Evolutionary conservation across 1,139 yeast species (phyloP).

Genomic region (Suhomyces yuchorum): DNA sequence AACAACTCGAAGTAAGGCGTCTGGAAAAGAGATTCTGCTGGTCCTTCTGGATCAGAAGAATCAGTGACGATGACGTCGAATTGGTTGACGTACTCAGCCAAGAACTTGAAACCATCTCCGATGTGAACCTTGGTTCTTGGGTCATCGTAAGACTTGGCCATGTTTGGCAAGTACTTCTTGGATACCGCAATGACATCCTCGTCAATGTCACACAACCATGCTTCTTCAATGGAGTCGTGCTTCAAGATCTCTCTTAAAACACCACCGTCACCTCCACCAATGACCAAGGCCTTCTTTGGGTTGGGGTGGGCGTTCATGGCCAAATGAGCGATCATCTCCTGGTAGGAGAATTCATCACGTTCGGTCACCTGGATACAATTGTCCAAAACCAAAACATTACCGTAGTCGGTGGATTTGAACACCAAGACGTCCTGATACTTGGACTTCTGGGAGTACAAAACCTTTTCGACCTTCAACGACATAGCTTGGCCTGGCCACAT

Average conservation of each 20-base stretch:
- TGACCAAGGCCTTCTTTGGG: slow-evolving; percentile 85
- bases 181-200: slow-evolving; percentile 84
- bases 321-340: slow-evolving; percentile 91
- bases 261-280: slow-evolving; percentile 98
- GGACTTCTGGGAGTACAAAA: slow-evolving; percentile 78
- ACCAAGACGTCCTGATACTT: slow-evolving; percentile 80
- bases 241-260: slow-evolving; percentile 89
- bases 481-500: slow-evolving; percentile 98
- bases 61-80: slow-evolving; percentile 93
- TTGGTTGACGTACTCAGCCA: slow-evolving; percentile 66
- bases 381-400: slow-evolving; percentile 88
- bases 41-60: slow-evolving; percentile 96
- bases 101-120: slow-evolving; percentile 91
- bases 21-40: slow-evolving; percentile 88
- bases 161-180: slow-evolving; percentile 79
- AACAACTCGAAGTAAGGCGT: slow-evolving; percentile 81
- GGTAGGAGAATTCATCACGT: slow-evolving; percentile 92
- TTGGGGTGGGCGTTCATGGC: slow-evolving; percentile 88
- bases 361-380: slow-evolving; percentile 92
- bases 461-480: slow-evolving; percentile 78
- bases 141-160: slow-evolving; percentile 77
- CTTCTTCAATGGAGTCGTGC: slow-evolving; percentile 80
- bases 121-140: slow-evolving; percentile 82
- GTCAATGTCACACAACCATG: slow-evolving; percentile 89
- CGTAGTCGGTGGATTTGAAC: slow-evolving; percentile 84